Evolutionary conservation across 331 rosid species (phyloP), one percentile per base, ranked within the genome.

Genomic region (Acacia concinna): DNA sequence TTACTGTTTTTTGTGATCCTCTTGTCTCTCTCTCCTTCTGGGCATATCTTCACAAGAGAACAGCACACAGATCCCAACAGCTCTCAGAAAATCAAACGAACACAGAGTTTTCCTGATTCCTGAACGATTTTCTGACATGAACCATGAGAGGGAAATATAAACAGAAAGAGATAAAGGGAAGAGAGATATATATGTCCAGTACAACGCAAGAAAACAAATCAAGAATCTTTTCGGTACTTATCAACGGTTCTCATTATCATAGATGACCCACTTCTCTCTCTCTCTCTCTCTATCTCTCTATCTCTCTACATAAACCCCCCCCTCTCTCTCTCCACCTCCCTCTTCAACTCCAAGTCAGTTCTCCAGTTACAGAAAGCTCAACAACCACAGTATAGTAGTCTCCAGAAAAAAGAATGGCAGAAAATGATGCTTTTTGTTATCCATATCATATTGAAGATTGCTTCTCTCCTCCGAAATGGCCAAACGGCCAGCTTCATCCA

Each of bases 71-170:
- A 94, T 86, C 89, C 89, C 87, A 83, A 81, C 82, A 78, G 74
- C 83, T 77, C 78, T 85, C 86, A 85, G 89, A 91, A 86, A 85
- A 96, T 89, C 87, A 91, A 85, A 77, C 32, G 66, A 79, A 83
- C 86, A 78, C 91, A 84, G 90, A 86, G 88, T 84, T 90, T 82
- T 87, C 77, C 96, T 94, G 94, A 88, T 85, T 92, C 82, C 92
- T 88, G 91, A 82, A 84, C 79, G 91, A 92, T 92, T 90, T 92
- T 88, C 97, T 90, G 97, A 89, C 95, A 84, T 80, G 78, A 76
- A 80, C 74, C 81, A 79, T 76, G 71, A 69, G 73, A 77, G 59
- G 74, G 75, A 75, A 65, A 79, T 49, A 38, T 38, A 18, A 56
- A 56, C 28, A 56, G 15, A 30, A 56, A 84, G 71, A 73, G 64